Percentiles rank a stretch among this genome's conserved stretches.
phyloP scores from a whole-genome alignment of 2,329 filamentous ascomycete genomes.

The Chlorencoelia australis region DNA sequence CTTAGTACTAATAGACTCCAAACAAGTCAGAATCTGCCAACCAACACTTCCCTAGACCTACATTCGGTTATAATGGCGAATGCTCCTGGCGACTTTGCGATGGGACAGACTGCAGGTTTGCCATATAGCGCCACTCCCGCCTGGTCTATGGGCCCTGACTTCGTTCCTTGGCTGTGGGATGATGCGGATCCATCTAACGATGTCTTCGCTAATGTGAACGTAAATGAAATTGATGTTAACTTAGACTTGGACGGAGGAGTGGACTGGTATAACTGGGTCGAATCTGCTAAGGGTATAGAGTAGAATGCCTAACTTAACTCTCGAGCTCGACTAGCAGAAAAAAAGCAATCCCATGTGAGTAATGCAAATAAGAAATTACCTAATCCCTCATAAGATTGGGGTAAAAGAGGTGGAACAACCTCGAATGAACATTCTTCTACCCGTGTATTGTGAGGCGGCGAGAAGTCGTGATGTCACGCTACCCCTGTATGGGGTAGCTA shows the following conservation, averaged over 20 bases:
- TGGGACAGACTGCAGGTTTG: background rate
- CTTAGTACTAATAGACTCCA: background rate
- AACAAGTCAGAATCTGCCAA: slow-evolving; percentile 1
- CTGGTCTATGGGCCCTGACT: slow-evolving; percentile 11
- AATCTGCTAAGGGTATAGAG: slow-evolving; percentile 25
- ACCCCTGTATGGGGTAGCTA: too few relatives aligned
- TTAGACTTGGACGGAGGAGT: slow-evolving; percentile 28
- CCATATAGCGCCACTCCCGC: slow-evolving; percentile 7
- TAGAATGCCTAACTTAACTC: too few relatives aligned
- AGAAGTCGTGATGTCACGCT: too few relatives aligned
- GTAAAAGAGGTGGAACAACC: too few relatives aligned
- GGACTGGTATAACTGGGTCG: slow-evolving; percentile 31
- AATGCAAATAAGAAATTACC: too few relatives aligned
- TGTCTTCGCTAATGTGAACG: slow-evolving; percentile 17
- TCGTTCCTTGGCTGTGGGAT: slow-evolving; percentile 21
- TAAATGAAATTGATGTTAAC: slow-evolving; percentile 17
- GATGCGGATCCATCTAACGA: slow-evolving; percentile 17
- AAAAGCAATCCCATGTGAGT: too few relatives aligned
- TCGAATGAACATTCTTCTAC: too few relatives aligned
- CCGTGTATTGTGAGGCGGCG: too few relatives aligned
- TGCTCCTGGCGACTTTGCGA: slow-evolving; percentile 1
- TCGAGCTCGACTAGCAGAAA: too few relatives aligned
- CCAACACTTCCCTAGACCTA: background rate
- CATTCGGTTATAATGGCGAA: slow-evolving; percentile 1
- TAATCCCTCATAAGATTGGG: too few relatives aligned